Evolutionary conservation across 2,329 filamentous ascomycete species (phyloP).

Genomic region (Fusarium illudens): DNA sequence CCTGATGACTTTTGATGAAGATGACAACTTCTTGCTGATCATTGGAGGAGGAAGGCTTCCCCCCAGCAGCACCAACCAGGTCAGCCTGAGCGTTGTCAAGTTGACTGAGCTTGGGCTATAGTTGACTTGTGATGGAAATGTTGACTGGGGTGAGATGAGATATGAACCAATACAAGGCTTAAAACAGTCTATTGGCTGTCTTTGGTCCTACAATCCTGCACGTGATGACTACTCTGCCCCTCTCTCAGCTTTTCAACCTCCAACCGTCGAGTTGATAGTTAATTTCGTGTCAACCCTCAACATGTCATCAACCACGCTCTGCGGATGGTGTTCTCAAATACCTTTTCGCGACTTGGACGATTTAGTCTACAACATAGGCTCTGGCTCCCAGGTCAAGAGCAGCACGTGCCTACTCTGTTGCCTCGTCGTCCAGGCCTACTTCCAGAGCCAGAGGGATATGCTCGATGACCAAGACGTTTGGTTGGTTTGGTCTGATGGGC

Average conservation of each 20-base stretch:
- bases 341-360: not conserved
- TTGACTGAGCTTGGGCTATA: constrained; percentile 13
- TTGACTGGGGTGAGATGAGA: not conserved
- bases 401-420: not conserved
- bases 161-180: not conserved
- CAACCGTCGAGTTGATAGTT: not conserved
- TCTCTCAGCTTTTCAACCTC: not conserved
- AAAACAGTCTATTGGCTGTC: not conserved
- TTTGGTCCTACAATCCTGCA: not conserved
- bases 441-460: not conserved
- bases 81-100: constrained; percentile 49
- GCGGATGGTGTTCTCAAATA: not conserved
- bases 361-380: not conserved
- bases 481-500: accelerated
- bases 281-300: not conserved
- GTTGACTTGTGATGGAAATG: not conserved
- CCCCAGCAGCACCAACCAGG: constrained; percentile 56
- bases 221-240: not conserved
- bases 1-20: constrained; percentile 48
- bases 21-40: constrained; percentile 50
- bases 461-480: accelerated
- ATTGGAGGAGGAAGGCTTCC: constrained; percentile 56
- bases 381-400: not conserved
- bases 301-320: not conserved
- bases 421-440: not conserved